Conservation (phyloP, 768 basidiomycete genomes). For the Lentinula lateritia region DNA sequence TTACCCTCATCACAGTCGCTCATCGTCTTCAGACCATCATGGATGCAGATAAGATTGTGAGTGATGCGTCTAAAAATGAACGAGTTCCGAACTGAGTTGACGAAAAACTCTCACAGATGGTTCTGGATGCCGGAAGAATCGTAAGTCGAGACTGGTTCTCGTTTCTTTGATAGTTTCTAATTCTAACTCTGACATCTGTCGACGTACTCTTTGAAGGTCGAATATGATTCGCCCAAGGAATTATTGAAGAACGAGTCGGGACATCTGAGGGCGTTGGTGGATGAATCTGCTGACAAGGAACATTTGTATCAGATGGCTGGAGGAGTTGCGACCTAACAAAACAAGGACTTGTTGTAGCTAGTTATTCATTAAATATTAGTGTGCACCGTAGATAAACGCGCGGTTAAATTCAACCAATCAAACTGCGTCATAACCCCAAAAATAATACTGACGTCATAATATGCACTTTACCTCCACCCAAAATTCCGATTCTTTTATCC, state of each 20-base stretch:
- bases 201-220: constrained; percentile 28
- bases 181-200: not conserved
- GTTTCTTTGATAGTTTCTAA: not conserved
- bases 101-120: constrained; percentile 23
- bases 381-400: not conserved
- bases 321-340: not conserved
- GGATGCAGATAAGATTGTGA: constrained; percentile 44
- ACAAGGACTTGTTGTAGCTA: too few species aligned
- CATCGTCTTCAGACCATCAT: constrained; percentile 54
- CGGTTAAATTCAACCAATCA: not conserved
- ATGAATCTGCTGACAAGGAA: constrained; percentile 51
- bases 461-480: not conserved
- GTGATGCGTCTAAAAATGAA: constrained; percentile 9
- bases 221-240: constrained; percentile 47
- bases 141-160: constrained; percentile 11
- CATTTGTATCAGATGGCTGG: constrained; percentile 39
- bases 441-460: not conserved
- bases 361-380: too few species aligned
- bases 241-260: constrained; percentile 51
- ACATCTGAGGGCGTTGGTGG: constrained; percentile 46
- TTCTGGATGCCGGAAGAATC: constrained; percentile 39
- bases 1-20: constrained; percentile 51
- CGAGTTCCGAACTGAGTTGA: constrained; percentile 7
- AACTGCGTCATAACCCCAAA: not conserved
- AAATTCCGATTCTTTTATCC: not conserved